phyloP scores from a whole-genome alignment of 176 grass and related monocot species.

The Raddia guianensis region DNA sequence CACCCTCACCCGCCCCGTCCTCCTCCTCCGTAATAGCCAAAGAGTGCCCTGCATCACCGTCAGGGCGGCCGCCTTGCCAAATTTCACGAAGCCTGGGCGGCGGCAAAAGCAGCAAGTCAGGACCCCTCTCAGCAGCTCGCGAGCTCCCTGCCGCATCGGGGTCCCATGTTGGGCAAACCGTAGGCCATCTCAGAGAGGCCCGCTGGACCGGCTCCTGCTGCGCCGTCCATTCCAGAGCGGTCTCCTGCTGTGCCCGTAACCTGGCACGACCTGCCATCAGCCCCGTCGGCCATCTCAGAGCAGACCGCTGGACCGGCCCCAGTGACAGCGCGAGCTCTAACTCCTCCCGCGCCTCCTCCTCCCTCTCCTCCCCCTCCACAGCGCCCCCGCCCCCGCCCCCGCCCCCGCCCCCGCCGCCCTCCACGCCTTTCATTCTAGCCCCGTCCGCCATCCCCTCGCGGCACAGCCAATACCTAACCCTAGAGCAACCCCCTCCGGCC shows the following conservation, averaged over 20 bases:
- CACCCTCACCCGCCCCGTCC: conserved; percentile 29
- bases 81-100: conserved; percentile 22
- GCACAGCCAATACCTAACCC: conserved; percentile 42
- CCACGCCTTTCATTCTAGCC: conserved; percentile 69
- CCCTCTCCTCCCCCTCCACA: conserved; percentile 43
- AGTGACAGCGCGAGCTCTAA: conserved; percentile 60
- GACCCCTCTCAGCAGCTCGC: conserved; percentile 3
- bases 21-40: conserved; percentile 9
- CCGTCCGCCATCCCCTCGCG: conserved; percentile 61
- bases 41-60: background rate
- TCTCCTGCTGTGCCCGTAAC: too few relatives aligned
- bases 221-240: too few relatives aligned
- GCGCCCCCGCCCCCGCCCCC: conserved; percentile 34
- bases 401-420: conserved; percentile 34
- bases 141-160: conserved; percentile 45
- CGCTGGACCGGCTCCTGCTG: background rate
- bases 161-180: conserved; percentile 36
- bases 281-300: conserved; percentile 24
- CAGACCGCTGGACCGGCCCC: background rate
- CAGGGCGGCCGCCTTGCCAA: background rate
- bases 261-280: too few relatives aligned
- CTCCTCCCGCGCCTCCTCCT: conserved; percentile 40
- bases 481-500: conserved; percentile 35
- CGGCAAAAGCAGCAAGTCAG: background rate
- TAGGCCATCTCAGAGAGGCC: conserved; percentile 18